Percentiles rank a stretch among this genome's conserved stretches.
phyloP scores from a whole-genome alignment of 2,329 filamentous ascomycete genomes.

The Cryphonectria naterciae region DNA sequence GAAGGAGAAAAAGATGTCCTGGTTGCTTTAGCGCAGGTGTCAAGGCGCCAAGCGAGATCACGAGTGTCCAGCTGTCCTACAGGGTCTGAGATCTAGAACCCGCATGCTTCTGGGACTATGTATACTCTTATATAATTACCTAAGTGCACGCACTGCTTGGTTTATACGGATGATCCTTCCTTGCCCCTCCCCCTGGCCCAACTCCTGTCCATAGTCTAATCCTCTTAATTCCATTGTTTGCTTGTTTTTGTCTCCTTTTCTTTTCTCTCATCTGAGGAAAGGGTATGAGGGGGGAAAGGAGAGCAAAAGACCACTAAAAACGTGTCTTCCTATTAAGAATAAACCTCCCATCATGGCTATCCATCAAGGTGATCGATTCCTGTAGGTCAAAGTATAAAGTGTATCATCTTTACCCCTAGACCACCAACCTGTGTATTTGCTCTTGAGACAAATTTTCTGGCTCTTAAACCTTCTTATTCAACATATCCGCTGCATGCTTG shows the following conservation, averaged over 20 bases:
- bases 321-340: neutral
- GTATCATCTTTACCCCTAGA: too few species aligned
- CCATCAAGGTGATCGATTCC: too few species aligned
- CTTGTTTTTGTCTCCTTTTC: neutral
- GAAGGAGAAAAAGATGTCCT: neutral
- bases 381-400: too few species aligned
- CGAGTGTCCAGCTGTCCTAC: neutral
- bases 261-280: too few species aligned
- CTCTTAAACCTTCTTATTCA: slow-evolving; percentile 19
- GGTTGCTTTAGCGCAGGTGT: neutral
- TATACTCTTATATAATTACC: neutral
- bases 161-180: neutral
- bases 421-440: too few species aligned
- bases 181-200: too few species aligned
- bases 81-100: neutral
- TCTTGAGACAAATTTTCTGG: too few species aligned
- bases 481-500: slow-evolving; percentile 23
- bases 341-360: neutral
- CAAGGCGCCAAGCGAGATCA: slow-evolving; percentile 3
- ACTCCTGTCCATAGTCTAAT: neutral
- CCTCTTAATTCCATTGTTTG: too few species aligned
- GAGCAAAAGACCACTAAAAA: too few species aligned
- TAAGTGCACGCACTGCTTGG: neutral
- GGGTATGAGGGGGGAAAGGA: too few species aligned
- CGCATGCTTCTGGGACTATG: neutral